Evolutionary conservation across 139 green algal species (phyloP).

Genomic region (Chlorella vulgaris): DNA sequence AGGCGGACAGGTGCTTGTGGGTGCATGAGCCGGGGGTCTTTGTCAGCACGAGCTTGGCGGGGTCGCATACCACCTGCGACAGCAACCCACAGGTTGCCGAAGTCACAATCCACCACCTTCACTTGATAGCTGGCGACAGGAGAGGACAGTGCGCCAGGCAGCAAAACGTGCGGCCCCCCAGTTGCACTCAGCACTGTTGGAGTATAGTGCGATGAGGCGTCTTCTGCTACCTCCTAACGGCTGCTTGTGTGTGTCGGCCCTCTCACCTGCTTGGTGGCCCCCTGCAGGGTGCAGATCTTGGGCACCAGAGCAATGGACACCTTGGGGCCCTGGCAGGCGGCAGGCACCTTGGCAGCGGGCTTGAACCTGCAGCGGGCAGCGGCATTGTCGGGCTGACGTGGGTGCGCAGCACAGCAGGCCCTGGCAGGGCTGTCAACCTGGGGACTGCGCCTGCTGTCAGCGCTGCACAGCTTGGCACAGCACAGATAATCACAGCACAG

Average conservation of each 20-base stretch:
- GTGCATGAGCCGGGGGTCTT: constrained; percentile 44
- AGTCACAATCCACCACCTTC: neutral
- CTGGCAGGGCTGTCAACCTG: no score
- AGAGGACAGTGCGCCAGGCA: neutral
- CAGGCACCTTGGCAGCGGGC: constrained; percentile 10
- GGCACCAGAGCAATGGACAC: constrained; percentile 33
- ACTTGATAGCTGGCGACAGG: neutral
- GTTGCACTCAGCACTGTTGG: neutral
- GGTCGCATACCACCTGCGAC: constrained; percentile 33
- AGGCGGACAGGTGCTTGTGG: constrained; percentile 33
- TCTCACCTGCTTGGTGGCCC: constrained; percentile 12
- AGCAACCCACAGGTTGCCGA: neutral
- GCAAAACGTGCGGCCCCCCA: neutral
- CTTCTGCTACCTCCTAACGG: neutral
- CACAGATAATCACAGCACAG: no score
- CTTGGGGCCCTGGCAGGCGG: constrained; percentile 35
- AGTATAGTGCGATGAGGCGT: neutral
- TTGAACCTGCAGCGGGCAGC: neutral
- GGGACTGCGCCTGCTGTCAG: no score
- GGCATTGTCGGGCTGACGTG: neutral
- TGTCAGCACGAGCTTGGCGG: constrained; percentile 43
- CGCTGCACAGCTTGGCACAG: no score
- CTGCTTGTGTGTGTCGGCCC: no score
- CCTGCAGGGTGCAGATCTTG: constrained; percentile 38
- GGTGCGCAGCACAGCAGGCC: neutral